A percentile compares a stretch with the other conserved stretches of the same genome.
Evolutionary conservation across 805 yeast genomes (phyloP).

Genomic region (Priceomyces melissophilus): DNA sequence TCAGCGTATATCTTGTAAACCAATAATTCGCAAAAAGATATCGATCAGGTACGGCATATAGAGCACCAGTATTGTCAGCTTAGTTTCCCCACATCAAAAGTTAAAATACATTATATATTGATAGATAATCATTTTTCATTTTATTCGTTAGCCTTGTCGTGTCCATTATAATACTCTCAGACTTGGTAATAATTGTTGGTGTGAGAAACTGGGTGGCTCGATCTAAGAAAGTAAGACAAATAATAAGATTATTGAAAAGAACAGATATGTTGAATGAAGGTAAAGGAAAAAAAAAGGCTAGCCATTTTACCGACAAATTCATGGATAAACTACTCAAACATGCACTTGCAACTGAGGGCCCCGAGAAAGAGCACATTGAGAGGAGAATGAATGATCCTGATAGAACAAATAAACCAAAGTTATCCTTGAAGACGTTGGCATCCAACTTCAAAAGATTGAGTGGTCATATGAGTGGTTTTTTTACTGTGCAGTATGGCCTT

Average conservation of each 20-base stretch:
- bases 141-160: too few relatives aligned
- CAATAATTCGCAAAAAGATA: too few relatives aligned
- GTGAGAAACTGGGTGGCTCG: too few relatives aligned
- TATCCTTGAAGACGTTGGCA: conserved; percentile 56
- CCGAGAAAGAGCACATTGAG: conserved; percentile 45
- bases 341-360: conserved; percentile 46
- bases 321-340: conserved; percentile 52
- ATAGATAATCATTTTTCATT: too few relatives aligned
- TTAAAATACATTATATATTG: too few relatives aligned
- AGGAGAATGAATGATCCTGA: conserved; percentile 43
- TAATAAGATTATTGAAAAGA: not conserved
- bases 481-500: conserved; percentile 58
- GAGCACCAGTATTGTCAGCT: too few relatives aligned
- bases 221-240: too few relatives aligned
- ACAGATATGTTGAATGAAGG: not conserved
- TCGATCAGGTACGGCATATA: too few relatives aligned
- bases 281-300: conserved; percentile 11
- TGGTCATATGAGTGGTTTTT: conserved; percentile 51
- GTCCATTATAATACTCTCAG: too few relatives aligned
- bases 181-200: too few relatives aligned
- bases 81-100: not conserved
- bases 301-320: conserved; percentile 57
- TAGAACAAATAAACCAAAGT: conserved; percentile 42
- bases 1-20: too few relatives aligned
- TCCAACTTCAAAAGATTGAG: conserved; percentile 58